phyloP scores from a whole-genome alignment of 495 filamentous ascomycete genomes.

The Podospora comata region DNA sequence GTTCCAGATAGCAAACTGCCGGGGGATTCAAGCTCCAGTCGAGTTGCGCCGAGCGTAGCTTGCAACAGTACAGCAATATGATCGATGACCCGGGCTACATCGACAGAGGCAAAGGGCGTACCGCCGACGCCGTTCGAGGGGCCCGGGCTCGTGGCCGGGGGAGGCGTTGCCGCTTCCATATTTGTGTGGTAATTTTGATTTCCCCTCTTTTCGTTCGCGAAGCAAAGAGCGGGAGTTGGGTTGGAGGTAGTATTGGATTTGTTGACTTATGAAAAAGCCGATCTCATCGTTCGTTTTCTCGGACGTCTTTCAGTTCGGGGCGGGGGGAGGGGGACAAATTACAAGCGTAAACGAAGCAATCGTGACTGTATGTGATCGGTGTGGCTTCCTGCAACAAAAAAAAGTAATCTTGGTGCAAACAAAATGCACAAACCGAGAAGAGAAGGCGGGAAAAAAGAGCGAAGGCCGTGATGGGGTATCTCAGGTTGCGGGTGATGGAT shows the following conservation, averaged over 20 bases:
- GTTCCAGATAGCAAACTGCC: slow-evolving; percentile 78
- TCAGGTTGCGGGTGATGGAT: neutral
- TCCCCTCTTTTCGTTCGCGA: slow-evolving; percentile 1
- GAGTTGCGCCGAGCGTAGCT: slow-evolving; percentile 80
- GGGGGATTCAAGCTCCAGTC: slow-evolving; percentile 69
- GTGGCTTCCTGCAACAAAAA: neutral
- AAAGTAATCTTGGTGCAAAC: neutral
- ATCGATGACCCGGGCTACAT: slow-evolving; percentile 61
- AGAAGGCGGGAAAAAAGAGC: slow-evolving; percentile 9
- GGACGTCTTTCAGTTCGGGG: neutral
- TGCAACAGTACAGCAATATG: slow-evolving; percentile 75
- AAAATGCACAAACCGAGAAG: slow-evolving; percentile 5
- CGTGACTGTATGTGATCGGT: neutral
- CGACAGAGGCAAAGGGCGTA: slow-evolving; percentile 45
- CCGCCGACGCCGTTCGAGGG: slow-evolving; percentile 42
- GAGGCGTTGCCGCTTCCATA: slow-evolving; percentile 49
- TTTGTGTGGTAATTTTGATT: slow-evolving; percentile 16
- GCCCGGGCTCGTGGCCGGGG: slow-evolving; percentile 40
- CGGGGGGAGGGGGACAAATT: neutral
- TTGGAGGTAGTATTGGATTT: neutral
- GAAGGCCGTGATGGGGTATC: neutral
- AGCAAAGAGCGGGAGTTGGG: neutral
- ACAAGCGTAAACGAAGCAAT: neutral
- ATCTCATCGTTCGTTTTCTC: slow-evolving; percentile 5
- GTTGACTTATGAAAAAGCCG: neutral